A percentile compares a stretch with the other conserved stretches of the same genome.
These are phyloP conservation scores for Psilocybe tampanensis DNA, from an alignment of 768 basidiomycete genomes.

Conservation along the genomic window DNA sequence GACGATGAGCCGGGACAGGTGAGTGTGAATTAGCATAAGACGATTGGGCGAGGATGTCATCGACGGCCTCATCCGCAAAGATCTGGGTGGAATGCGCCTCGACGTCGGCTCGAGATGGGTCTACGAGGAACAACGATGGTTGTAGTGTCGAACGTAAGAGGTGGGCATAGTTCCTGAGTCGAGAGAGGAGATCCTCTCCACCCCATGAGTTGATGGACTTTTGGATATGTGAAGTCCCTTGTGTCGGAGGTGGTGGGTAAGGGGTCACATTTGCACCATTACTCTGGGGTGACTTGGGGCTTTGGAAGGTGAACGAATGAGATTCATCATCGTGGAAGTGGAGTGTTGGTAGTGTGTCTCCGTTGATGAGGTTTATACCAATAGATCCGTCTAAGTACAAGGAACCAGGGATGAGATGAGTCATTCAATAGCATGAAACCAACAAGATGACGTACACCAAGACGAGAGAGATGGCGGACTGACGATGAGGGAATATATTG, in stretches of 20 bases:
- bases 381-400: constrained; percentile 73
- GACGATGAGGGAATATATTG: constrained; percentile 87
- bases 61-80: constrained; percentile 86
- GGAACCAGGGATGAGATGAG: constrained; percentile 15
- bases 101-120: constrained; percentile 91
- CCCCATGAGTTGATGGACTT: constrained; percentile 69
- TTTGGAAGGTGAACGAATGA: constrained; percentile 67
- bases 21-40: constrained; percentile 78
- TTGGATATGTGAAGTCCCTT: constrained; percentile 43
- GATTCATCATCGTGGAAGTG: constrained; percentile 99
- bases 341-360: constrained; percentile 84
- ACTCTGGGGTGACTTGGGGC: constrained; percentile 31
- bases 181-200: constrained; percentile 82
- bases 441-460: constrained; percentile 59
- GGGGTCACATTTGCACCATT: constrained; percentile 42
- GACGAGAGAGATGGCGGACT: constrained; percentile 83
- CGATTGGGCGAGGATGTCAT: constrained; percentile 82
- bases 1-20: constrained; percentile 81
- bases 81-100: constrained; percentile 86
- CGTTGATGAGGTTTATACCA: constrained; percentile 85
- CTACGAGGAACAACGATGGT: constrained; percentile 84
- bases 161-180: constrained; percentile 76
- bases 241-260: constrained; percentile 65
- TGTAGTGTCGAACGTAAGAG: constrained; percentile 87
- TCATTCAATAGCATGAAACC: constrained; percentile 6